Evolutionary conservation across 2,329 filamentous ascomycete species (phyloP).

Genomic region (Colletotrichum abscissum): DNA sequence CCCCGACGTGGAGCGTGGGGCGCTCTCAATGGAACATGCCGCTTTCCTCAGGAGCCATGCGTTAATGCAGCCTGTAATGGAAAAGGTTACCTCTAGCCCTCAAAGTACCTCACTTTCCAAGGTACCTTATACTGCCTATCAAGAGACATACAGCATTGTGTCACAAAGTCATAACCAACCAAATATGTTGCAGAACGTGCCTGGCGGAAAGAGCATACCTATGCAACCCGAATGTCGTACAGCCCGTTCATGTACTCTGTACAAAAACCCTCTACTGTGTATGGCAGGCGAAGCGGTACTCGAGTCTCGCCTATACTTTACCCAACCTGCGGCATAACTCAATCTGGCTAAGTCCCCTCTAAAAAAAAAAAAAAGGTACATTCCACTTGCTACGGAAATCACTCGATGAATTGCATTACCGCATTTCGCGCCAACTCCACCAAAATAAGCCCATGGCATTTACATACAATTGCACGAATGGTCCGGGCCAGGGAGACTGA

Average conservation of each 20-base stretch:
- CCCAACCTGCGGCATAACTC: background rate
- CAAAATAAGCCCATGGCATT: background rate
- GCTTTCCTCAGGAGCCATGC: constrained; percentile 1
- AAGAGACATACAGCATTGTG: too few relatives aligned
- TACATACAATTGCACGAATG: background rate
- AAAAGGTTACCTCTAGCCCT: too few relatives aligned
- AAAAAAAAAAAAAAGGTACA: background rate
- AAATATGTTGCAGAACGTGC: too few relatives aligned
- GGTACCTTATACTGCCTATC: too few relatives aligned
- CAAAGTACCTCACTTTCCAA: too few relatives aligned
- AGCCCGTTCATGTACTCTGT: background rate
- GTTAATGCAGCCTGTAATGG: constrained; percentile 11
- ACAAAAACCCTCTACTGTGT: background rate
- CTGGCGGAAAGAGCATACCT: background rate
- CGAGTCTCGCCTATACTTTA: background rate
- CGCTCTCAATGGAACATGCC: background rate
- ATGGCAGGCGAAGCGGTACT: background rate
- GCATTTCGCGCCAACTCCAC: background rate
- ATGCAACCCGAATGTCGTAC: background rate
- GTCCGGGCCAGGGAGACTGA: background rate
- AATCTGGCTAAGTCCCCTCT: background rate
- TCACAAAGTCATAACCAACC: too few relatives aligned
- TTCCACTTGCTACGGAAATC: background rate
- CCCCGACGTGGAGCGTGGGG: constrained; percentile 18
- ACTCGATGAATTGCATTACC: background rate